Evolutionary conservation across 2,329 filamentous ascomycete genomes (phyloP), one percentile per base, ranked within the genome.

Genomic region (Ascochyta koolunga): DNA sequence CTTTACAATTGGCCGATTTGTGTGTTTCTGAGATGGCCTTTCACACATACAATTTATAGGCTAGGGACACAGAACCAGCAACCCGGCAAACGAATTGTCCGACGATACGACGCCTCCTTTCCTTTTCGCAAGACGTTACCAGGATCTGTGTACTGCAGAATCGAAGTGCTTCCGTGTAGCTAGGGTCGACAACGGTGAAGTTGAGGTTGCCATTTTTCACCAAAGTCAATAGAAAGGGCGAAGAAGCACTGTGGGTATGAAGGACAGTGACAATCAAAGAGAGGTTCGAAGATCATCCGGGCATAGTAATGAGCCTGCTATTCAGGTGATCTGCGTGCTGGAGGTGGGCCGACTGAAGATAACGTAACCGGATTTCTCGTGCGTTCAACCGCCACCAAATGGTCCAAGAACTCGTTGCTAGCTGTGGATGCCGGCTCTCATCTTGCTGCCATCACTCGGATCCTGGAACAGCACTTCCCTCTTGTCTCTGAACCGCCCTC

Each of bases 341-440:
- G 91, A 44, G 95, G 95, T 54, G 95, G 95, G 46, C 95, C 95
- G 27, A 84, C 86, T 67, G 95, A 99, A 81, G 88, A 91, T 74
- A 95, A 93, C 72, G 89, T 91, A 21, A 97, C 93, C 0, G 91
- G 92, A 2, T 86, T 98, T 53, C 84, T 99, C 18, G 90, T 98
- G 40, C 89, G 93, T 40, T 93, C 93, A 4, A 82, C 89, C 9
- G 84, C 87, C 25, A 85, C 89, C 46, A 84, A 87, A 58, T 99
- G 95, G 95, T 80, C 83, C 42, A 89, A 87, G 65, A 88, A 89
- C 38, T 97, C 92, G 0, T 76, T 97, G 35, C 80, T 98, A 24
- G 92, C 93, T n/a, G 89, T 99, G 46, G 95, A 99, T 78, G 93
- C 92, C 9, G 95, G 95, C 41, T 91, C 93, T 27, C 90, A 97